Evolutionary conservation across 345 rosid species (phyloP).

Genomic region (Bruguiera parviflora): DNA sequence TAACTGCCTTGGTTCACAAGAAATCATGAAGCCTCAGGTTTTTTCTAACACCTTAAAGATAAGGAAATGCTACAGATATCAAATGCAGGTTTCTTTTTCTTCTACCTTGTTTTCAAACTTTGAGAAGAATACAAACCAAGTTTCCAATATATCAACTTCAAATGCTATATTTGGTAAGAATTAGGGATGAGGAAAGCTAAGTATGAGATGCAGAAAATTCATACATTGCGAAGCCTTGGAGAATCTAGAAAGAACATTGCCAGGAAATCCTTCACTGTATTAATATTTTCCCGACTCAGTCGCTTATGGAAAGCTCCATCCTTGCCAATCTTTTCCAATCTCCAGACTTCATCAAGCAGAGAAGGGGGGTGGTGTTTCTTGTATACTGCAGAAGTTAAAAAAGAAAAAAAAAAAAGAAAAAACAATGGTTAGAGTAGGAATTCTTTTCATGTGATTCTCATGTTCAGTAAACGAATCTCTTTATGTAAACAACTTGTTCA

Average conservation of each 20-base stretch:
- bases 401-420: neutral
- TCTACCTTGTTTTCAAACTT: too few species aligned
- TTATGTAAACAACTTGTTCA: neutral
- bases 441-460: conserved; percentile 1
- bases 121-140: neutral
- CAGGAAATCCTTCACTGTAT: conserved; percentile 76
- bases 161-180: neutral
- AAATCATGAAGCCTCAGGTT: neutral
- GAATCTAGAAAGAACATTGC: conserved; percentile 59
- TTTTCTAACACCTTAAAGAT: neutral
- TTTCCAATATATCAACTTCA: neutral
- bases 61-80: neutral
- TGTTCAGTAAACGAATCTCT: neutral
- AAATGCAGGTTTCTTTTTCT: neutral
- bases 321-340: conserved; percentile 96
- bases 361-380: conserved; percentile 94
- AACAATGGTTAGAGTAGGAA: conserved; percentile 1
- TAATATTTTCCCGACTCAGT: conserved; percentile 60
- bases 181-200: neutral
- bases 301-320: conserved; percentile 98
- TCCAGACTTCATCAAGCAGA: conserved; percentile 86
- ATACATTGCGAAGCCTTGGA: conserved; percentile 68
- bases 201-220: conserved; percentile 11
- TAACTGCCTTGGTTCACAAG: neutral
- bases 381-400: conserved; percentile 53